These are phyloP conservation scores for Vitis hybrid DNA, from an alignment of 177 flowering plant genomes.

Conservation along the genomic window DNA sequence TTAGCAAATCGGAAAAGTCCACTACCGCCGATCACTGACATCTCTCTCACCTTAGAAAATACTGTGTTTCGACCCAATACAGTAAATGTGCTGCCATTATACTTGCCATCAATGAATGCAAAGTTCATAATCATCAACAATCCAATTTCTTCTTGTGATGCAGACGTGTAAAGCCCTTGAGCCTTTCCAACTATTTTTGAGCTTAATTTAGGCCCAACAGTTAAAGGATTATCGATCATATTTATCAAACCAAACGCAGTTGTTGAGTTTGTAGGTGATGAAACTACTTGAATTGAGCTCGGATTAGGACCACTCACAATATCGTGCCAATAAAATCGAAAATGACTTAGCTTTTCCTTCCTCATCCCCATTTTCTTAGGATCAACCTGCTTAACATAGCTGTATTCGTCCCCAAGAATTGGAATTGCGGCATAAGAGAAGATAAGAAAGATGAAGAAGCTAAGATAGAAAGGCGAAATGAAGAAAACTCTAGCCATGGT, in stretches of 20 bases:
- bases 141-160: conserved; percentile 15
- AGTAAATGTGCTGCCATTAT: conserved; percentile 38
- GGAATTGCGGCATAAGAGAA: no score
- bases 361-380: conserved; percentile 13
- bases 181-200: conserved; percentile 32
- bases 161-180: conserved; percentile 30
- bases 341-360: conserved; percentile 32
- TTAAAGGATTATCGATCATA: conserved; percentile 37
- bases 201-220: conserved; percentile 19
- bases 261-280: background rate
- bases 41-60: no score
- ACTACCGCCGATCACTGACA: no score
- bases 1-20: no score
- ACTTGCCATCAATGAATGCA: conserved; percentile 31
- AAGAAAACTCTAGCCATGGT: no score
- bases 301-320: conserved; percentile 10
- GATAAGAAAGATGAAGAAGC: no score
- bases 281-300: background rate
- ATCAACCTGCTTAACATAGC: conserved; percentile 15
- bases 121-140: conserved; percentile 37
- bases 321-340: conserved; percentile 19
- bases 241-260: background rate
- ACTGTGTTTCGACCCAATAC: background rate
- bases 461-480: background rate
- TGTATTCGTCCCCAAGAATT: conserved; percentile 6